Conservation (phyloP, 78 protist species). For the Cavenderia fasciculata region DNA sequence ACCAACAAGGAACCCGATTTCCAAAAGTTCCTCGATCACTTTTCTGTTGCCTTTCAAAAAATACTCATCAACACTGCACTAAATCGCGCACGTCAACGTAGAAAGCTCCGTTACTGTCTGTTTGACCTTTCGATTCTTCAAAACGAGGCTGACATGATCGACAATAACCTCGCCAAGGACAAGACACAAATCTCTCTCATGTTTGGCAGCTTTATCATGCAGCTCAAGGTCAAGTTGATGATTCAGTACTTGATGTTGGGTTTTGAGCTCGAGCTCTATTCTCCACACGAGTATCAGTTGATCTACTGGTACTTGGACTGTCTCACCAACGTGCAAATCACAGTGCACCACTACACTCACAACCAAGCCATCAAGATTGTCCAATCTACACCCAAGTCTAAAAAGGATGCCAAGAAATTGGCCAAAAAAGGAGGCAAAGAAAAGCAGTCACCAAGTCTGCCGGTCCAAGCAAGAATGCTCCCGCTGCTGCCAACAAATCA, state of each 20-base stretch:
- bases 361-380: neutral
- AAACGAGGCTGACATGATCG: constrained; percentile 58
- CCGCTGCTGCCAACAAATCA: neutral
- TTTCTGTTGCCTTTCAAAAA: constrained; percentile 18
- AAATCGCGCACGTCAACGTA: constrained; percentile 62
- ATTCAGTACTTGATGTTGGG: constrained; percentile 37
- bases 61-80: constrained; percentile 15
- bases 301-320: constrained; percentile 52
- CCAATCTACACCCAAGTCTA: neutral
- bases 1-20: neutral
- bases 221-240: constrained; percentile 33
- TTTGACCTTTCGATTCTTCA: constrained; percentile 38
- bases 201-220: constrained; percentile 46
- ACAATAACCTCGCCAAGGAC: constrained; percentile 22
- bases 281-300: constrained; percentile 14
- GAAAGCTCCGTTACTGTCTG: constrained; percentile 13
- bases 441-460: neutral
- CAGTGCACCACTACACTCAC: constrained; percentile 3
- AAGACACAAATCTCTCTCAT: neutral
- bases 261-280: constrained; percentile 35
- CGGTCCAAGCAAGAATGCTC: neutral
- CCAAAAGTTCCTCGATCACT: neutral
- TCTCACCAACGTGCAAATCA: neutral
- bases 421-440: constrained; percentile 3
- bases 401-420: neutral